Evolutionary conservation across 768 basidiomycete species (phyloP).

Genomic region (Thelephora ganbajun): DNA sequence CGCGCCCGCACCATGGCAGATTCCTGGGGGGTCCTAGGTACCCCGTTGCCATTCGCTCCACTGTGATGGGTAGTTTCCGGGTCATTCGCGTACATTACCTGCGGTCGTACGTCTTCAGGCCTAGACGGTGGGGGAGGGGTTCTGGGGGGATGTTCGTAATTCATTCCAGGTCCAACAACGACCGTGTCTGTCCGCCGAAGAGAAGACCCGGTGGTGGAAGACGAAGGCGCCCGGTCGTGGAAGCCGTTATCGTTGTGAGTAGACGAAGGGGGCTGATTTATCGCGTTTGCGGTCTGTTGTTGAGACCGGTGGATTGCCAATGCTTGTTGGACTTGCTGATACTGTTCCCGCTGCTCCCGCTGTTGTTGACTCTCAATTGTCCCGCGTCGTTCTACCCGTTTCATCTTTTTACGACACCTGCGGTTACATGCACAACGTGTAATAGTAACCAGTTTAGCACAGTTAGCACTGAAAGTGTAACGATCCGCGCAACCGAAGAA

Average conservation of each 20-base stretch:
- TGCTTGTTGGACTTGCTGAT: constrained; percentile 10
- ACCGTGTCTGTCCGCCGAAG: background rate
- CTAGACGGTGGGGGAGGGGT: background rate
- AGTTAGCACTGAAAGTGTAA: background rate
- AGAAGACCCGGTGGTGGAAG: background rate
- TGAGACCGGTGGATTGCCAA: constrained; percentile 7
- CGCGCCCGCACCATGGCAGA: too few species aligned
- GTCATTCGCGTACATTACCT: background rate
- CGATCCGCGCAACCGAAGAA: background rate
- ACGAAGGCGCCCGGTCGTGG: background rate
- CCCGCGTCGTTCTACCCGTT: constrained; percentile 63
- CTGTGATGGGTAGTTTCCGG: too few species aligned
- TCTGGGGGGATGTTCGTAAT: background rate
- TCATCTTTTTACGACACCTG: constrained; percentile 79
- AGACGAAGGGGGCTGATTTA: background rate
- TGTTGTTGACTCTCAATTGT: constrained; percentile 33
- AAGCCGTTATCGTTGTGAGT: background rate
- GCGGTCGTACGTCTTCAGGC: background rate
- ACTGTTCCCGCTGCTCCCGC: background rate
- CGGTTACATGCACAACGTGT: constrained; percentile 1
- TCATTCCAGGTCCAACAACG: background rate
- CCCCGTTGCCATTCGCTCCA: too few species aligned
- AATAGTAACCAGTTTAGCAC: background rate
- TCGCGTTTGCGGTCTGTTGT: constrained; percentile 7
- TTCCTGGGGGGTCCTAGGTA: too few species aligned